Evolutionary conservation across 1,139 yeast genomes (phyloP), one percentile per base, ranked within the genome.

Genomic region (Candida glucosophila): DNA sequence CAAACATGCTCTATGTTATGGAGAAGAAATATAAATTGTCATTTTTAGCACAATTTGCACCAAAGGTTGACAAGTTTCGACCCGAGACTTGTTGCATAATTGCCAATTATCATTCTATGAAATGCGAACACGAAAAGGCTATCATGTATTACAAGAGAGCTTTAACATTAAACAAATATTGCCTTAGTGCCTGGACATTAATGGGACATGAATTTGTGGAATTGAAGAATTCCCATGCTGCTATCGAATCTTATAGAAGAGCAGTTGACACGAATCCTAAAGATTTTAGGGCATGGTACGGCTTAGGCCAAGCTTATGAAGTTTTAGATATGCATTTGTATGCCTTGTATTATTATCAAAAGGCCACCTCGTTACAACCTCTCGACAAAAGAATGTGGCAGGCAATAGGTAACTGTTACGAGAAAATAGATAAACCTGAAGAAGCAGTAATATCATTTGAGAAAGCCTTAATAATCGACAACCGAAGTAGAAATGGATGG

Each of bases 181-280:
- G 93, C 41, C 60, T 88, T 12, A 76, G 88, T 40, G 97, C 98
- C 0, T 92, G 98, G 97, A 90, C 97, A 1, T 62, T 92, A 32
- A 88, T 92, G 96, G 98, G 99, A 8, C 99, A 92, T 53, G 99
- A 92, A 53, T 92, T 85, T 58, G 94, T 92, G 8, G 98, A 92
- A 49, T 65, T 90, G 40, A 88, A 90, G 44, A 92, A 92, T 52
- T 80, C 95, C 1, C 95, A 92, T 50, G 97, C 98, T 1, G 98
- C 98, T 1, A 90, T 92, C 28, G 97, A 90, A 55, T 78, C 94
- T 29, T 92, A 92, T 47, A 61, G 98, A 37, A 63, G 95, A 26
- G 98, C 98, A 0, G 93, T 88, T 1, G 90, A 86, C 47, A 79
- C 88, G 5, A 85, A 85, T 43, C 73, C 77, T 23, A 78, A 81